These are phyloP conservation scores for Leishmania mexicana DNA, from an alignment of 208 protist genomes.

Conservation along the genomic window DNA sequence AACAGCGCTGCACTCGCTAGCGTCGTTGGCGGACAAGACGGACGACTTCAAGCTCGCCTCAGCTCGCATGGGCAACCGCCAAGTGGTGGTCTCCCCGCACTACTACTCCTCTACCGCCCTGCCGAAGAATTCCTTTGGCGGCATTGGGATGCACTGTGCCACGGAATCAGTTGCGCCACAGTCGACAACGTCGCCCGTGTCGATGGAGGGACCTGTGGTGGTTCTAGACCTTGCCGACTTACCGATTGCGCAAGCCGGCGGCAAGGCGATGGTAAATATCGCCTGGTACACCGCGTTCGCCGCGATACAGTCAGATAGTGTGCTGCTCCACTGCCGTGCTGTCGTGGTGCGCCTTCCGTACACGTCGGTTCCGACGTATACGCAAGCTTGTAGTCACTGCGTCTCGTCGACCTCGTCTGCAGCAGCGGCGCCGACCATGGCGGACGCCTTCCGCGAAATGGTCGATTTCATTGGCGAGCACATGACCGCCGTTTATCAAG, in stretches of 20 bases:
- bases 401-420: not conserved
- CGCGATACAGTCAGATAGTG: constrained; percentile 41
- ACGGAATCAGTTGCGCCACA: not conserved
- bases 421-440: constrained; percentile 14
- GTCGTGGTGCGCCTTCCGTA: constrained; percentile 75
- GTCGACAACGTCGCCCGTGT: not conserved
- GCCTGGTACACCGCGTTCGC: constrained; percentile 74
- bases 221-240: constrained; percentile 67
- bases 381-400: not conserved
- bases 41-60: constrained; percentile 42
- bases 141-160: not conserved
- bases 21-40: constrained; percentile 6
- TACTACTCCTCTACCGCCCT: constrained; percentile 43
- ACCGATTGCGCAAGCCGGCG: constrained; percentile 24
- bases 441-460: constrained; percentile 31
- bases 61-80: constrained; percentile 22
- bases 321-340: constrained; percentile 29
- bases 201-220: constrained; percentile 24
- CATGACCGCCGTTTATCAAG: constrained; percentile 33
- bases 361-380: constrained; percentile 31
- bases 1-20: constrained; percentile 11
- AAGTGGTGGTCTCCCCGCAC: constrained; percentile 62
- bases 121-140: constrained; percentile 8
- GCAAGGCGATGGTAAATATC: constrained; percentile 32
- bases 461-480: constrained; percentile 73